Base-by-base conservation (phyloP, 179 eudicot genomes). In the Pouteria campechiana region DNA sequence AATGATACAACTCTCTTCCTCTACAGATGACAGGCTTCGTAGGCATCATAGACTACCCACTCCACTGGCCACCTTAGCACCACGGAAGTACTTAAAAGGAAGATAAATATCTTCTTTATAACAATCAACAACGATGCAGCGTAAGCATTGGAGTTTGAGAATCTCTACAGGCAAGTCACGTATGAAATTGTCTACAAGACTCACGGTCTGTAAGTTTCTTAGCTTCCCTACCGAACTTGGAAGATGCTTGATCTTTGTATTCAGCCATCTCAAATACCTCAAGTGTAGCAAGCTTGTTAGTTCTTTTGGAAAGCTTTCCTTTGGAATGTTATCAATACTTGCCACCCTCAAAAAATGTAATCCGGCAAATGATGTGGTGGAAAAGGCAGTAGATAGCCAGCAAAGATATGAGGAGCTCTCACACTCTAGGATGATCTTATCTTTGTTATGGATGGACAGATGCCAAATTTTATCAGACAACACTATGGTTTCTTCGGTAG, bases 141-240 rank as follows among this genome's bases (percentile, higher is more conserved):
- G 40, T 5, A 61, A 55, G 20, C 43, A 33, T 9, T 21, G 44
- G 25, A 61, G 60, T 41, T 2, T 18, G 2, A 5, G 8, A 6
- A 61, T 46, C 15, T 20, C 15, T n/a, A 37, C 2, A 11, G 68
- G 68, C 44, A 62, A 34, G 31, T 30, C 1, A 6, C 14, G 48
- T 8, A 62, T 48, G 19, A 15, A 0, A 4, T 61, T 62, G 17
- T 37, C 40, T 45, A 37, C 55, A 9, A 62, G 57, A 29, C 55
- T 57, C 41, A 62, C 43, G 7, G 68, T 62, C 44, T 62, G 61
- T 0, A 62, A 57, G 20, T 22, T 9, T 1, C 3, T 13, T 8
- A 62, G 62, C 48, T 43, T 37, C 28, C 37, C 21, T 11, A 62
- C 48, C 4, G 60, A 47, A 1, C 30, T 36, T 17, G 60, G 67